These are phyloP conservation scores for Blastomyces percursus DNA, from an alignment of 2,329 filamentous ascomycete species.

Conservation along the genomic window DNA sequence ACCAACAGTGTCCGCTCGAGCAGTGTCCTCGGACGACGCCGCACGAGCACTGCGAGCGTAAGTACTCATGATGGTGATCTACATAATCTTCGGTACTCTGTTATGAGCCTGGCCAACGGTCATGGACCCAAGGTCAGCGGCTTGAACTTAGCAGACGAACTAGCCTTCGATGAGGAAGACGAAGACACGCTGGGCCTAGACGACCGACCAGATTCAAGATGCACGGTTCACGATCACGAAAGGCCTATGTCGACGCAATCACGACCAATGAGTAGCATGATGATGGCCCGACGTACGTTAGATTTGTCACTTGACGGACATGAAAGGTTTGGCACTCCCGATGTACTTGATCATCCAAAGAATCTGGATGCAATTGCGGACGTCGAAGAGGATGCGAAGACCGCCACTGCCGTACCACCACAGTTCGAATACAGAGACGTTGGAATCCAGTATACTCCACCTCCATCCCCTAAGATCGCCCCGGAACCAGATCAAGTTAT, in stretches of 20 bases:
- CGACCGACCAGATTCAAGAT: constrained; percentile 48
- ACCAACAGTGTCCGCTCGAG: constrained; percentile 61
- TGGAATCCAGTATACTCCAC: constrained; percentile 75
- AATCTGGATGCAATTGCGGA: constrained; percentile 18
- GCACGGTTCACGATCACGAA: constrained; percentile 33
- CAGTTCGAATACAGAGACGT: constrained; percentile 55
- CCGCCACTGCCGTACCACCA: constrained; percentile 19
- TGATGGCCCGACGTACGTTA: constrained; percentile 37
- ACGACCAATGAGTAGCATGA: constrained; percentile 22
- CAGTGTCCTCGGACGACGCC: constrained; percentile 53
- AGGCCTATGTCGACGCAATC: constrained; percentile 33
- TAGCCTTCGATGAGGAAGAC: constrained; percentile 76
- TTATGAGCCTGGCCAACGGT: constrained; percentile 47
- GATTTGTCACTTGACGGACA: constrained; percentile 32
- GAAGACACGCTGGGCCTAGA: constrained; percentile 47
- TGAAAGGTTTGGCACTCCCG: constrained; percentile 19
- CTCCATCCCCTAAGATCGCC: constrained; percentile 51
- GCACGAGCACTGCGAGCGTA: constrained; percentile 44
- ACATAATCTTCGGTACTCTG: constrained; percentile 58
- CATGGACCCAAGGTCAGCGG: constrained; percentile 51
- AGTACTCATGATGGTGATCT: constrained; percentile 41
- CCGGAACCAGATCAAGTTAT: constrained; percentile 14
- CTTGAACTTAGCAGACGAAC: constrained; percentile 77
- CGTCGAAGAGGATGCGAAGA: constrained; percentile 39
- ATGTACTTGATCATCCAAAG: constrained; percentile 12